These are phyloP conservation scores for Haematococcus lacustris DNA, from an alignment of 139 green algal species.

Conservation along the genomic window DNA sequence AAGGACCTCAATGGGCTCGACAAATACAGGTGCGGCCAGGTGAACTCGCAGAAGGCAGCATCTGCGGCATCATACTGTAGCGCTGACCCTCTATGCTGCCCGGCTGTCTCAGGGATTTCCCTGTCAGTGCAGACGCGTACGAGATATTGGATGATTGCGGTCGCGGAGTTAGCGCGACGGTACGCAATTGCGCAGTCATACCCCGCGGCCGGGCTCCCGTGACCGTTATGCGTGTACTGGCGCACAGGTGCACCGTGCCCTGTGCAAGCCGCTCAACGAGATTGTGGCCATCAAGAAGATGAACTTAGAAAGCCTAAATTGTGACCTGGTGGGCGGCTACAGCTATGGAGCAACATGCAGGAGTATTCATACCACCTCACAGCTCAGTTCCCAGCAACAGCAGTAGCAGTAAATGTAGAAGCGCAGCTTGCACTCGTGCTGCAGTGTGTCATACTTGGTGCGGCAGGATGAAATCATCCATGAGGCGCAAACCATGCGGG, in stretches of 20 bases:
- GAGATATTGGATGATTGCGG: constrained; percentile 90
- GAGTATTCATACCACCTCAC: too few species aligned
- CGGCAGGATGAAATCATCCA: constrained; percentile 92
- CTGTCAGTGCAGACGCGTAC: constrained; percentile 67
- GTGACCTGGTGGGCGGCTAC: constrained; percentile 52
- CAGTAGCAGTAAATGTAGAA: too few species aligned
- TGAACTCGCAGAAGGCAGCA: too few species aligned
- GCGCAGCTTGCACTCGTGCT: too few species aligned
- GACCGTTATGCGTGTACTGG: too few species aligned
- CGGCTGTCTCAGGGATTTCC: constrained; percentile 83
- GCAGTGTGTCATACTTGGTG: too few species aligned
- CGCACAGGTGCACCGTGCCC: constrained; percentile 72
- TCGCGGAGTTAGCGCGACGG: constrained; percentile 84
- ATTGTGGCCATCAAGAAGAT: constrained; percentile 92
- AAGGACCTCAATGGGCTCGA: constrained; percentile 21
- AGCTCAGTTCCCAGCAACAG: too few species aligned
- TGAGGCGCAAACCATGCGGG: constrained; percentile 91
- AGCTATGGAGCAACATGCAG: neutral
- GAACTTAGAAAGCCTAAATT: constrained; percentile 90
- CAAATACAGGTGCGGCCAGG: constrained; percentile 22
- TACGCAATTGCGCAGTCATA: constrained; percentile 82
- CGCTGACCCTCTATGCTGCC: too few species aligned
- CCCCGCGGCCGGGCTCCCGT: too few species aligned
- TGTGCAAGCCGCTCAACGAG: constrained; percentile 63
- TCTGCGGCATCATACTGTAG: too few species aligned